Conservation (phyloP, 1,139 yeast genomes). For the Candida smagusa region DNA sequence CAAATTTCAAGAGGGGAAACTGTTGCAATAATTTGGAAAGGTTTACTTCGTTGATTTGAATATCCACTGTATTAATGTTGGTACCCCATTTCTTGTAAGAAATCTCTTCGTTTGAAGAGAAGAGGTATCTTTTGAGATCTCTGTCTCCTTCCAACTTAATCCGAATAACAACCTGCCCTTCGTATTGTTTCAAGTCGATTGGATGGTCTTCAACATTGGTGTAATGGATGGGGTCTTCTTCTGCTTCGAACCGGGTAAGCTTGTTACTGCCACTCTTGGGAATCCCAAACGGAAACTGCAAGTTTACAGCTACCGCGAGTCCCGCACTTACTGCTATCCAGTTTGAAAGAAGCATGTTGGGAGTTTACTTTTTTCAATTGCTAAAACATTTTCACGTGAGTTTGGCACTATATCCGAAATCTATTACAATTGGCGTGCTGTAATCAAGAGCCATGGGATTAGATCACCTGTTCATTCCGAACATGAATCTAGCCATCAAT, state of each 20-base stretch:
- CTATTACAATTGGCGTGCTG: no score
- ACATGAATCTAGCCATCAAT: no score
- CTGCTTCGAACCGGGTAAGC: neutral
- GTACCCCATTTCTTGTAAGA: slow-evolving; percentile 32
- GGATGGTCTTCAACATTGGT: slow-evolving; percentile 34
- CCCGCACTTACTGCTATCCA: slow-evolving; percentile 1
- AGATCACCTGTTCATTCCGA: no score
- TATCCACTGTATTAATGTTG: slow-evolving; percentile 28
- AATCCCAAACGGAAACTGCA: slow-evolving; percentile 3
- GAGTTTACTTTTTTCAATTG: no score
- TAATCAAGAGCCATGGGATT: no score
- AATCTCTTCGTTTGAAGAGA: slow-evolving; percentile 9
- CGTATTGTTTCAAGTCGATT: slow-evolving; percentile 48
- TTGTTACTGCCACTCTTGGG: neutral
- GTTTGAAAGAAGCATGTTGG: neutral
- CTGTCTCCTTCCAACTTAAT: slow-evolving; percentile 18
- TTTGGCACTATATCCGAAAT: no score
- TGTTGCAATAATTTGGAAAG: slow-evolving; percentile 20
- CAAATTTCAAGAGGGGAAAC: slow-evolving; percentile 20
- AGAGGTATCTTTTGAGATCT: slow-evolving; percentile 20
- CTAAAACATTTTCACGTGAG: no score
- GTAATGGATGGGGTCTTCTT: slow-evolving; percentile 18
- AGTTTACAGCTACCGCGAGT: neutral
- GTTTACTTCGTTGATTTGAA: slow-evolving; percentile 28
- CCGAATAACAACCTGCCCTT: slow-evolving; percentile 51